A percentile compares a stretch with the other conserved stretches of the same genome.
These are phyloP conservation scores for Physcia stellaris DNA, from an alignment of 495 filamentous ascomycete genomes.

Conservation along the genomic window DNA sequence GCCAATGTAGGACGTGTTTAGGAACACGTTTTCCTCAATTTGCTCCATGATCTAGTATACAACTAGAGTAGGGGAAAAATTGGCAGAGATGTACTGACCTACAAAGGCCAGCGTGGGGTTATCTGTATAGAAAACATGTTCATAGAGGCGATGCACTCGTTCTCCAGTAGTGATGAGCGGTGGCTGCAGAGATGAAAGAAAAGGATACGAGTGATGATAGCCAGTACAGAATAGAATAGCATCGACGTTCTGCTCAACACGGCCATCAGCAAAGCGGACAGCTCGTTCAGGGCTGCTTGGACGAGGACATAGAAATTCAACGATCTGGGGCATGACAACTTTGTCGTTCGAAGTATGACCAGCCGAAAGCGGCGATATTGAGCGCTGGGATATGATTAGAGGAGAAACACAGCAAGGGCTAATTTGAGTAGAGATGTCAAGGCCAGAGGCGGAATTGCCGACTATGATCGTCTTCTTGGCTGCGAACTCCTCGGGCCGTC, in stretches of 20 bases:
- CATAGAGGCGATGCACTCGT: constrained; percentile 53
- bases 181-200: constrained; percentile 45
- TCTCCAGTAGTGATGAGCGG: constrained; percentile 51
- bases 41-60: too few species aligned
- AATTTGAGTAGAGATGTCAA: constrained; percentile 73
- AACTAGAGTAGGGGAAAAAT: too few species aligned
- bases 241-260: constrained; percentile 46
- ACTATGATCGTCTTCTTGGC: constrained; percentile 61
- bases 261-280: constrained; percentile 40
- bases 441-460: constrained; percentile 63
- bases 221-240: constrained; percentile 61
- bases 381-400: constrained; percentile 38
- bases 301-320: constrained; percentile 41
- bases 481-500: constrained; percentile 42
- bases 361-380: constrained; percentile 22
- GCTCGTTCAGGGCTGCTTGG: constrained; percentile 24
- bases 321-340: constrained; percentile 44
- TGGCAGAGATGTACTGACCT: too few species aligned
- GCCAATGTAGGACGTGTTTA: too few species aligned
- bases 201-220: constrained; percentile 60
- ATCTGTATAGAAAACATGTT: constrained; percentile 62
- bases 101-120: constrained; percentile 71
- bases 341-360: constrained; percentile 21
- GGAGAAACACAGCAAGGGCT: constrained; percentile 32
- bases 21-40: too few species aligned